phyloP scores from a whole-genome alignment of 2,329 filamentous ascomycete genomes.

The Camillea tinctor region DNA sequence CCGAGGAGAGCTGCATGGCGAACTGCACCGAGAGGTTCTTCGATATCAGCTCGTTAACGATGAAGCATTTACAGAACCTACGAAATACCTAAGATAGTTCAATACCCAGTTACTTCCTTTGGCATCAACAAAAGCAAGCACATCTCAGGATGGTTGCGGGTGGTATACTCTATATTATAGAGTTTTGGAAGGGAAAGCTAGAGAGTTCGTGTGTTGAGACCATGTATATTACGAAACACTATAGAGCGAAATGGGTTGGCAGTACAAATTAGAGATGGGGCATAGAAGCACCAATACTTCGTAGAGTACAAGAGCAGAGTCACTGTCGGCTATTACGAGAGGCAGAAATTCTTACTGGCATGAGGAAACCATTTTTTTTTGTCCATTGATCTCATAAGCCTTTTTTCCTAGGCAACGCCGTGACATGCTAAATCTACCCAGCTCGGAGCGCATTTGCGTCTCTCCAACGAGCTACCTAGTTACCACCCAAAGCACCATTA shows the following conservation, averaged over 20 bases:
- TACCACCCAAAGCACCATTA: slow-evolving; percentile 14
- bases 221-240: not conserved
- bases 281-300: not conserved
- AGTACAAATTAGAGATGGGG: not conserved
- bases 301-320: slow-evolving; percentile 6
- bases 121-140: not conserved
- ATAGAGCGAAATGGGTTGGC: not conserved
- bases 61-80: slow-evolving; percentile 75
- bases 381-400: slow-evolving; percentile 36
- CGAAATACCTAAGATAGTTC: slow-evolving; percentile 30
- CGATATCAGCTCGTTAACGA: slow-evolving; percentile 81
- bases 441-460: slow-evolving; percentile 24
- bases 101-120: not conserved
- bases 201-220: slow-evolving; percentile 3
- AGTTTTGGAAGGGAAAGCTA: not conserved
- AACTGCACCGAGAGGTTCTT: slow-evolving; percentile 95
- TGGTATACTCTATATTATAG: not conserved
- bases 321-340: slow-evolving; percentile 12
- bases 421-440: slow-evolving; percentile 34
- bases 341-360: slow-evolving; percentile 5
- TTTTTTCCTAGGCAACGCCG: slow-evolving; percentile 35
- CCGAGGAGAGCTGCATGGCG: slow-evolving; percentile 78
- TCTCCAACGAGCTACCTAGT: slow-evolving; percentile 22
- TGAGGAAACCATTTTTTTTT: slow-evolving; percentile 26
- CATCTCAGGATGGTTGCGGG: not conserved